phyloP scores from a whole-genome alignment of 169 alveolate genomes.

The Theileria annulata region DNA sequence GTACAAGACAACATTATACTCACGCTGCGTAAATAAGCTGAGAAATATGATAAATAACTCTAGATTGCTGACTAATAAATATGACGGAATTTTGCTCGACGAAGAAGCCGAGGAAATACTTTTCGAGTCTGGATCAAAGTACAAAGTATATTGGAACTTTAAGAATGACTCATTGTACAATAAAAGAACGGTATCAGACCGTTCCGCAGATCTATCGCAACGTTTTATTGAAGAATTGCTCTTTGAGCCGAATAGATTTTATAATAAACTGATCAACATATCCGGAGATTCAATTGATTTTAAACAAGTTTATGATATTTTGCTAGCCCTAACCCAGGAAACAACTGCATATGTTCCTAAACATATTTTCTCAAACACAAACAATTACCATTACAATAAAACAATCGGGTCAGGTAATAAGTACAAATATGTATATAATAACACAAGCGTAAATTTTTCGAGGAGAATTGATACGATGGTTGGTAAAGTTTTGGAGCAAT shows the following conservation, averaged over 20 bases:
- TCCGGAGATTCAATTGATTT: conserved; percentile 39
- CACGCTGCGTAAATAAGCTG: neutral
- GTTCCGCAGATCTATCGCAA: neutral
- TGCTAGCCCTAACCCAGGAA: conserved; percentile 49
- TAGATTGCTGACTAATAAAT: neutral
- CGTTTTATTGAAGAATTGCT: conserved; percentile 20
- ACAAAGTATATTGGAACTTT: conserved; percentile 51
- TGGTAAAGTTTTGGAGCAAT: conserved; percentile 51
- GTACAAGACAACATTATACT: conserved; percentile 17
- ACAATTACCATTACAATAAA: neutral
- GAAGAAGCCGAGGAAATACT: conserved; percentile 64
- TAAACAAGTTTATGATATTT: conserved; percentile 29
- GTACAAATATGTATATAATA: neutral
- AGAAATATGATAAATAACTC: conserved; percentile 20
- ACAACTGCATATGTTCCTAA: conserved; percentile 11
- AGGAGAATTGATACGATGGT: conserved; percentile 6
- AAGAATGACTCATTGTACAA: conserved; percentile 64
- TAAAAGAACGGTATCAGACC: conserved; percentile 7
- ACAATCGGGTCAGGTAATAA: neutral
- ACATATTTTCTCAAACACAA: neutral
- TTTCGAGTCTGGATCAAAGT: conserved; percentile 47
- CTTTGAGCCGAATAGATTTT: conserved; percentile 48
- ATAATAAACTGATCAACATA: conserved; percentile 33
- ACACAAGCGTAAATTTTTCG: neutral
- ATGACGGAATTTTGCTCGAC: conserved; percentile 3